A percentile compares a stretch with the other conserved stretches of the same genome.
Evolutionary conservation across 768 basidiomycete species (phyloP).

Genomic region (Suillus tomentosus): DNA sequence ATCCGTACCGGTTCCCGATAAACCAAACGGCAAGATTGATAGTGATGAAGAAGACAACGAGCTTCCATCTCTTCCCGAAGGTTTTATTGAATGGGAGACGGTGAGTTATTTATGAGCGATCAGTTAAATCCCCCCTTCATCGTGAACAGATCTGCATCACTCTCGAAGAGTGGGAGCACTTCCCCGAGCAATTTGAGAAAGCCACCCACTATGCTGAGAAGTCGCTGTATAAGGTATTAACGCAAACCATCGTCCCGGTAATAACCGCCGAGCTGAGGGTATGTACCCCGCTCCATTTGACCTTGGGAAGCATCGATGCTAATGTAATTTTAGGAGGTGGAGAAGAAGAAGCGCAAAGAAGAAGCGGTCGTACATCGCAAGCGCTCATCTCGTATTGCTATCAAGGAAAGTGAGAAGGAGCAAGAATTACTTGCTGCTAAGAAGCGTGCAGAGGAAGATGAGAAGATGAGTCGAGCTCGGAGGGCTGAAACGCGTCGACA

Average conservation of each 20-base stretch:
- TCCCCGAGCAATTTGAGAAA: conserved; percentile 73
- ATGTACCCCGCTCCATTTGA: conserved; percentile 22
- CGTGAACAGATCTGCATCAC: conserved; percentile 73
- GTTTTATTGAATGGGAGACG: conserved; percentile 90
- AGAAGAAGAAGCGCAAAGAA: conserved; percentile 62
- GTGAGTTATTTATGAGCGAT: conserved; percentile 44
- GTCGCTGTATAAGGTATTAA: conserved; percentile 68
- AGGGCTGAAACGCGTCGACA: conserved; percentile 57
- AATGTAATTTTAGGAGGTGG: conserved; percentile 51
- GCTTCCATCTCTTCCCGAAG: conserved; percentile 37
- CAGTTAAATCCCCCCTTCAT: not conserved
- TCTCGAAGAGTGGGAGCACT: conserved; percentile 81
- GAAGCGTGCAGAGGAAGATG: conserved; percentile 64
- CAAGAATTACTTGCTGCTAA: conserved; percentile 63
- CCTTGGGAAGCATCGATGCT: conserved; percentile 7
- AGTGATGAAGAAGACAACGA: conserved; percentile 13
- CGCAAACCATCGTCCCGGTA: conserved; percentile 67
- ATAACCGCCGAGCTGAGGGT: conserved; percentile 71
- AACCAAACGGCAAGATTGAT: conserved; percentile 1
- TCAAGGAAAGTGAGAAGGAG: conserved; percentile 79
- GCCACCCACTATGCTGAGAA: conserved; percentile 82
- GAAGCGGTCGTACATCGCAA: conserved; percentile 84
- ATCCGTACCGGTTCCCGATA: not conserved
- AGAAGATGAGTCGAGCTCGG: conserved; percentile 64
- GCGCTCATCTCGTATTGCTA: conserved; percentile 85